Evolutionary conservation across 2,329 filamentous ascomycete species (phyloP).

Genomic region (Xylariaceae sp.): DNA sequence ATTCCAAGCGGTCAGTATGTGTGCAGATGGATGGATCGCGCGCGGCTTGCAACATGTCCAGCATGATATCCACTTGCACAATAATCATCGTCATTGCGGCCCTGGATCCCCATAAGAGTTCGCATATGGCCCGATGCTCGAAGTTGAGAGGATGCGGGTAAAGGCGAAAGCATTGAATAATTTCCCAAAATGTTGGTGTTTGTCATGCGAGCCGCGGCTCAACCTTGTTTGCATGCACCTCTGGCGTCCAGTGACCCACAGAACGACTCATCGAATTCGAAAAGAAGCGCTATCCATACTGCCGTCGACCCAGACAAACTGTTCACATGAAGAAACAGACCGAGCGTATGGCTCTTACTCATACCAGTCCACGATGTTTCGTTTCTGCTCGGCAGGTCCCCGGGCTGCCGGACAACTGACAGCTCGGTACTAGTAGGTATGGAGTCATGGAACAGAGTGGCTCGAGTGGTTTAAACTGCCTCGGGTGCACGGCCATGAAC

Average conservation of each 20-base stretch:
- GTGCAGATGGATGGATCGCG: too few species aligned
- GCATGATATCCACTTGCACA: constrained; percentile 19
- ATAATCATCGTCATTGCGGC: constrained; percentile 20
- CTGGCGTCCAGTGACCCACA: constrained; percentile 32
- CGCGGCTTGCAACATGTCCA: constrained; percentile 4
- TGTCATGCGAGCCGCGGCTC: constrained; percentile 40
- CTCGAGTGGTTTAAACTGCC: too few species aligned
- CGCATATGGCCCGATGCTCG: constrained; percentile 33
- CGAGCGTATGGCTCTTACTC: too few species aligned
- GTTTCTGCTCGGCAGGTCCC: too few species aligned
- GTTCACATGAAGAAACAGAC: too few species aligned
- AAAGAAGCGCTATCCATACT: too few species aligned
- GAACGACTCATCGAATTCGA: constrained; percentile 43
- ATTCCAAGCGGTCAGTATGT: too few species aligned
- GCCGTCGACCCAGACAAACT: too few species aligned
- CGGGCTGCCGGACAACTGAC: too few species aligned
- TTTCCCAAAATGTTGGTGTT: constrained; percentile 44
- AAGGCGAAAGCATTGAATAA: constrained; percentile 38
- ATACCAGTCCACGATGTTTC: too few species aligned
- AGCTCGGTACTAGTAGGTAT: too few species aligned
- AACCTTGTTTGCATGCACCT: constrained; percentile 20
- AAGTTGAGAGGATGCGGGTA: constrained; percentile 32
- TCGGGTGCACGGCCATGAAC: not conserved
- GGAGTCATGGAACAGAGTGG: too few species aligned
- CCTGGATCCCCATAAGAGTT: constrained; percentile 29